Conservation (phyloP, 2,329 filamentous ascomycete genomes). For the Raffaelea deltoideospora region DNA sequence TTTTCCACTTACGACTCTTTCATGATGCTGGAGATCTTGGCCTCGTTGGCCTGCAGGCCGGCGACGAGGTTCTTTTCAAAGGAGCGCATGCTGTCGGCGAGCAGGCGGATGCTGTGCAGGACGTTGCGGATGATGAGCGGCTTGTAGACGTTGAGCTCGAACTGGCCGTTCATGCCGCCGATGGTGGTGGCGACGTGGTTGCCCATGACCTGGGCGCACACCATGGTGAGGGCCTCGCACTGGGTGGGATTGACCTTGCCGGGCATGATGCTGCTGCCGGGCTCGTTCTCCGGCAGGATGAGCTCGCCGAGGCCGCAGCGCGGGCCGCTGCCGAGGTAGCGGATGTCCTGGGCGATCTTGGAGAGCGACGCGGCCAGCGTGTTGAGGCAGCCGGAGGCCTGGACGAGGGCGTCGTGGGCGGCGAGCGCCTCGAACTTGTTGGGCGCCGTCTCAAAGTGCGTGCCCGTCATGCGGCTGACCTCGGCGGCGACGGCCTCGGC, state of each 20-base stretch:
- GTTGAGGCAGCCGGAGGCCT: conserved; percentile 87
- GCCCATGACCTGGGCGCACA: conserved; percentile 94
- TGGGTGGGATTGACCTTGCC: conserved; percentile 99
- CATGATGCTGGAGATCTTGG: conserved; percentile 76
- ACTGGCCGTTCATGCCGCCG: conserved; percentile 93
- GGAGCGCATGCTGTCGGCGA: conserved; percentile 84
- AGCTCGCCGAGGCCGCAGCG: conserved; percentile 93
- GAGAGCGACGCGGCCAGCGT: conserved; percentile 81
- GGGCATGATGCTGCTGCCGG: conserved; percentile 95
- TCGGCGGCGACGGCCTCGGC: conserved; percentile 85
- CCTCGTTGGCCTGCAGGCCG: conserved; percentile 84
- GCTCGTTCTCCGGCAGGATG: conserved; percentile 91
- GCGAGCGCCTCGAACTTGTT: conserved; percentile 99
- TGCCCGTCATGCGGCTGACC: conserved; percentile 83
- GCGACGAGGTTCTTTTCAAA: conserved; percentile 88
- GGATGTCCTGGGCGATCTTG: conserved; percentile 97
- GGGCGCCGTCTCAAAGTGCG: conserved; percentile 85
- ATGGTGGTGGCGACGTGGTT: conserved; percentile 91
- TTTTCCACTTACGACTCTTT: conserved; percentile 88
- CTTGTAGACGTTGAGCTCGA: conserved; percentile 98
- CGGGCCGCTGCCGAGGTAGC: conserved; percentile 90
- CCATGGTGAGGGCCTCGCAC: conserved; percentile 94
- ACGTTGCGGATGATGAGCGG: conserved; percentile 91
- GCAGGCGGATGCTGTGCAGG: conserved; percentile 76
- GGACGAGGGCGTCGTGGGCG: conserved; percentile 88